Conservation (phyloP, 306 rosid genomes). For the Vigna unguiculata region DNA sequence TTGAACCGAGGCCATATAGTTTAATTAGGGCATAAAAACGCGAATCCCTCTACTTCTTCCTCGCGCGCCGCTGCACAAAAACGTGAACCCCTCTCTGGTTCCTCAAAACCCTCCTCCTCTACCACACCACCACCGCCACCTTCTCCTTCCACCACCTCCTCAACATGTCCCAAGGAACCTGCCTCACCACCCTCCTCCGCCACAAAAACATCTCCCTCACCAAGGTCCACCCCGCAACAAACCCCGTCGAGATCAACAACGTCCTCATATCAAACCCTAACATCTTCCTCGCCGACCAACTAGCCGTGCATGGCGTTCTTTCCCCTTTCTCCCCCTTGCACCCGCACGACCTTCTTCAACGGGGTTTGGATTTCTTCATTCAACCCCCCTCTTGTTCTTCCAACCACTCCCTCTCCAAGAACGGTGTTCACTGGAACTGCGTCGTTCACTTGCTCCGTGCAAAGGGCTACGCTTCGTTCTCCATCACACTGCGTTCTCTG, state of each 20-base stretch:
- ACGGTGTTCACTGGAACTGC: too few species aligned
- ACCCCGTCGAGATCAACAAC: constrained; percentile 63
- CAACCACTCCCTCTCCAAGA: too few species aligned
- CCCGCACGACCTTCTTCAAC: constrained; percentile 38
- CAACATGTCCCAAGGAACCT: constrained; percentile 44
- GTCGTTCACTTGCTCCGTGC: too few species aligned
- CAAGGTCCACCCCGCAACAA: constrained; percentile 28
- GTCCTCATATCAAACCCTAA: constrained; percentile 66
- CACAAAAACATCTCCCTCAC: constrained; percentile 58
- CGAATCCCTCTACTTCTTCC: too few species aligned
- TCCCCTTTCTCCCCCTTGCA: constrained; percentile 58
- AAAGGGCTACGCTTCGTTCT: too few species aligned
- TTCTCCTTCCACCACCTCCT: constrained; percentile 44
- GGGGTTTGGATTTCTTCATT: constrained; percentile 46
- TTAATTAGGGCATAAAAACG: too few species aligned
- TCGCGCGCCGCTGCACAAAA: too few species aligned
- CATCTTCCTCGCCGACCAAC: constrained; percentile 51
- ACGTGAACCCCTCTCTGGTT: constrained; percentile 73
- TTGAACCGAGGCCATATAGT: too few species aligned
- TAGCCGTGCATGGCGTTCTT: constrained; percentile 73
- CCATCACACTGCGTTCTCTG: too few species aligned
- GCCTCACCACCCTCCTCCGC: constrained; percentile 59
- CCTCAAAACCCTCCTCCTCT: constrained; percentile 59
- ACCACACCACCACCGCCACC: constrained; percentile 42
- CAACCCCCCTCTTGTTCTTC: constrained; percentile 47